Base-by-base conservation (phyloP, 2,329 filamentous ascomycete genomes). In the Aspergillus sojae region DNA sequence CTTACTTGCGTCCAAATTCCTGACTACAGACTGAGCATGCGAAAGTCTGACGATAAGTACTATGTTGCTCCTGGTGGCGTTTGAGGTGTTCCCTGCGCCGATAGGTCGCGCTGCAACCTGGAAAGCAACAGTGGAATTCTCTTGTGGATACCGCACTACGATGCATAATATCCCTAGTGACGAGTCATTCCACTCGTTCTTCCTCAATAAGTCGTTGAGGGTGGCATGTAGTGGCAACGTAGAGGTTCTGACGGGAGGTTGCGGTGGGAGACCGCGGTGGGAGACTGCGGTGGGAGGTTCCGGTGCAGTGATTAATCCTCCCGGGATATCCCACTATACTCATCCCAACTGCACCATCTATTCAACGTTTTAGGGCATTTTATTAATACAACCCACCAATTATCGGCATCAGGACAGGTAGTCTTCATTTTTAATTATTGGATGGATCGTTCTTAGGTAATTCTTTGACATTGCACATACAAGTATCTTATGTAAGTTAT, bases 81-180 rank as follows among this genome's bases (percentile, higher is more conserved):
- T 45, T 61, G 3, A 74, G 56, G 48, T 75, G 72, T 57, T 71
- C 68, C 57, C 68, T 74, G 7, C 70, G 71, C 46, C 52, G 66
- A 30, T 74, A 74, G 7, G 61, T 70, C 2, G 68, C 68, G 21
- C 54, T 66, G 56, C 71, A 72, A 9, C 63, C 60, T 28, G 65
- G 61, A 58, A 66, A 66, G 10, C 32, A 23, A 28, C 68, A 70
- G 26, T 23, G 39, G 19, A 67, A 68, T n/a, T 30, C 52, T 12
- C 59, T 60, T 57, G 58, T 34, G 39, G 57, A 36, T 19, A 4
- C 28, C 57, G 48, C 57, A 56, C 58, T 41, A 26, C 46, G 16
- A 26, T 58, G 45, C 46, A 36, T 43, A 16, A 28, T 39, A 45
- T 58, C 41, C 34, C 4, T 0, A 21, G 1, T 1, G 21, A 46